Evolutionary conservation across 768 basidiomycete genomes (phyloP).

Genomic region (Mrakia frigida): DNA sequence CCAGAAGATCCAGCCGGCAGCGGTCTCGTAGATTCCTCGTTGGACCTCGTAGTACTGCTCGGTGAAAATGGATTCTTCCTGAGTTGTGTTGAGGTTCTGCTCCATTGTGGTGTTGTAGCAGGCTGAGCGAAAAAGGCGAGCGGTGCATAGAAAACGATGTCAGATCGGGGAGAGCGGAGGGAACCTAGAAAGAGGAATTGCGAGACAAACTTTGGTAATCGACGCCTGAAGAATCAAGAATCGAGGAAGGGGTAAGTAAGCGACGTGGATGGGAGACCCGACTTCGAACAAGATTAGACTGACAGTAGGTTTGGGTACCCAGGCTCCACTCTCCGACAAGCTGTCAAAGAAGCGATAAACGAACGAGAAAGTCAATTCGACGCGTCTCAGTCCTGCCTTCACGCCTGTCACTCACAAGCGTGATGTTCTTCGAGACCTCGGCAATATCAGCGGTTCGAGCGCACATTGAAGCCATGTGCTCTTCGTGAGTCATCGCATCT

Average conservation of each 20-base stretch:
- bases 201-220: neutral
- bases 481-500: neutral
- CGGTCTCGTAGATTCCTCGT: constrained; percentile 1
- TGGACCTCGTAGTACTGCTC: constrained; percentile 25
- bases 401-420: neutral
- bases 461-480: constrained; percentile 18
- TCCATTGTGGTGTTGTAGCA: neutral
- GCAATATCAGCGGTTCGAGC: neutral
- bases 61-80: neutral
- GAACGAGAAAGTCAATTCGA: neutral
- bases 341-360: neutral
- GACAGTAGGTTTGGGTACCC: constrained; percentile 22
- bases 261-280: neutral
- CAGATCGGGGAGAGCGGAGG: neutral
- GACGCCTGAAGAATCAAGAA: neutral
- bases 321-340: constrained; percentile 21
- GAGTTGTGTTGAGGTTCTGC: neutral
- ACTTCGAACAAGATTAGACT: neutral
- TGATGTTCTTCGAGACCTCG: constrained; percentile 5
- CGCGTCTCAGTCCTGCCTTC: neutral
- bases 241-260: neutral
- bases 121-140: neutral
- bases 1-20: constrained; percentile 30
- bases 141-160: neutral
- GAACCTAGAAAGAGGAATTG: neutral